These are phyloP conservation scores for Trypethelium eluteriae DNA, from an alignment of 495 filamentous ascomycete genomes.

Conservation along the genomic window DNA sequence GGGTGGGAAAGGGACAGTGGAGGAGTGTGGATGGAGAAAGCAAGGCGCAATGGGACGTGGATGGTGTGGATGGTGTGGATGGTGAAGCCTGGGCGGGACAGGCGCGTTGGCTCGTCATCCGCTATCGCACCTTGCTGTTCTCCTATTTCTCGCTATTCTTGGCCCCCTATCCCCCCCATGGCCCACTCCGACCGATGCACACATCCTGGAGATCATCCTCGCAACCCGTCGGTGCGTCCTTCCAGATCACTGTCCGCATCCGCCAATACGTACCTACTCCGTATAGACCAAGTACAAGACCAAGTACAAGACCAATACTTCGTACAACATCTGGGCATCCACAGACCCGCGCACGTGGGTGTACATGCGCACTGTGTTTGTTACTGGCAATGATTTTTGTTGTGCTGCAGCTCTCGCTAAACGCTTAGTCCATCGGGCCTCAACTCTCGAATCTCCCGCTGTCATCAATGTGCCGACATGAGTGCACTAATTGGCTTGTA, in stretches of 20 bases:
- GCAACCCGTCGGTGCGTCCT: too few species aligned
- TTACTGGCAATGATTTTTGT: not conserved
- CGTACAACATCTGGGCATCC: not conserved
- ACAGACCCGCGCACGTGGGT: not conserved
- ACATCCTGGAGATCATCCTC: too few species aligned
- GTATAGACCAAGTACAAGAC: too few species aligned
- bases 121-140: not conserved
- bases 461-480: not conserved
- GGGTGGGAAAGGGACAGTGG: not conserved
- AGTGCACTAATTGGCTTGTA: not conserved
- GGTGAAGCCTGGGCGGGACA: not conserved
- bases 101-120: not conserved
- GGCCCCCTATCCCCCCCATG: not conserved
- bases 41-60: not conserved
- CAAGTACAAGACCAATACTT: too few species aligned
- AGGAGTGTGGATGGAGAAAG: not conserved
- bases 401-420: too few species aligned
- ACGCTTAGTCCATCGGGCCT: too few species aligned
- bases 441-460: not conserved
- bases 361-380: not conserved
- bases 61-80: not conserved
- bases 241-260: too few species aligned
- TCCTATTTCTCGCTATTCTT: not conserved
- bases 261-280: too few species aligned
- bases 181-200: not conserved